Base-by-base conservation (phyloP, 768 basidiomycete species). In the Russula earlei region DNA sequence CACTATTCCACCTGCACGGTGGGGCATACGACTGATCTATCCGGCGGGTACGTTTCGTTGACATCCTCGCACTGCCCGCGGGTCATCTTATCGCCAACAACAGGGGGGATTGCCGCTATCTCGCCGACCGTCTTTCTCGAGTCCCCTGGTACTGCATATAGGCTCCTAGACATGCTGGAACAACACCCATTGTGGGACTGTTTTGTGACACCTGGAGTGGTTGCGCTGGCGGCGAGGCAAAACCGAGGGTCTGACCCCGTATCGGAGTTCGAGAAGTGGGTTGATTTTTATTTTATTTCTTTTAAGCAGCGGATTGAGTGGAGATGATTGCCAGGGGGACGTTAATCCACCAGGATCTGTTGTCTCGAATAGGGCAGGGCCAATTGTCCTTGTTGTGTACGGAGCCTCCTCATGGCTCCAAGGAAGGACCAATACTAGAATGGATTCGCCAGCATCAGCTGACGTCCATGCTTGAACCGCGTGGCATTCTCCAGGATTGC, bases 71-170 rank as follows among this genome's bases (percentile, higher is more conserved):
- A 4, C 24, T 44, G 38, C 33, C 25, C 34, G 14, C 9, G 22
- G 24, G 62, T 43, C 17, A 11, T 31, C 38, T 25, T 36, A 49
- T 29, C 31, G 29, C 56, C 22, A 14, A 10, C 25, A 17, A 5
- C 55, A 90, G 88, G 88, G 46, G 88, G 88, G 3, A 68, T 90
- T 58, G 75, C 82, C 2, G 87, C 86, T 1, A 85, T 90, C 56
- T 84, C 82, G 17, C 76, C 87, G 1, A 70, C 70, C 51, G 83
- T 80, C 19, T 72, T 90, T 45, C 59, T 75, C 12, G 75, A 78
- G 34, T 74, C 84, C 63, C 78, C 80, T 5, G 49, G 73, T 34
- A 78, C 74, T 14, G 67, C 80, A 11, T 67, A 72, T 40, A 65
- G 77, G 15, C 68, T 75, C 10, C 79, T 90, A 40, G 68, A 66